A percentile compares a stretch with the other conserved stretches of the same genome.
Conservation (phyloP, 2,329 filamentous ascomycete species). For the Fusarium robinianum region DNA sequence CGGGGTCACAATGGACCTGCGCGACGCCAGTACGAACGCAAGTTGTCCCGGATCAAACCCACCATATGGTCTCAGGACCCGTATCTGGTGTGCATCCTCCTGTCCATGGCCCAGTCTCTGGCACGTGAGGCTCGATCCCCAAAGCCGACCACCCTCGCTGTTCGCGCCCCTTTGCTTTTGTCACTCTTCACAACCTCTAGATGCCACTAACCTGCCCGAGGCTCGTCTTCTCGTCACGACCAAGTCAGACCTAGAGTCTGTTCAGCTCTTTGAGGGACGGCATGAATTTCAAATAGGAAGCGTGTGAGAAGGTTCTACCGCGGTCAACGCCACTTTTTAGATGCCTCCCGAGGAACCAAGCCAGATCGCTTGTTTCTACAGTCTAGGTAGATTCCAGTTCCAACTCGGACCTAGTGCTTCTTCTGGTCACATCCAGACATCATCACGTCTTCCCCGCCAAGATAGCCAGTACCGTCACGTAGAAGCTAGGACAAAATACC, state of each 20-base stretch:
- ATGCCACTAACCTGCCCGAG: constrained; percentile 3
- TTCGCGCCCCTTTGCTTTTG: background rate
- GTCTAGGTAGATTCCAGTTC: too few relatives aligned
- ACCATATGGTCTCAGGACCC: constrained; percentile 7
- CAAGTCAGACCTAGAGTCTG: background rate
- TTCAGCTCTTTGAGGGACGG: constrained; percentile 9
- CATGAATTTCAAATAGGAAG: too few relatives aligned
- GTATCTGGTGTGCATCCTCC: constrained; percentile 7
- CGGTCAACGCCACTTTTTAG: too few relatives aligned
- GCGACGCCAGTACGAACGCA: background rate
- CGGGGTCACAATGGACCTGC: constrained; percentile 2
- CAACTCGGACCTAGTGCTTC: too few relatives aligned
- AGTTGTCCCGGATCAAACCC: constrained; percentile 1
- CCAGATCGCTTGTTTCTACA: too few relatives aligned
- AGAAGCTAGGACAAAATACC: too few relatives aligned
- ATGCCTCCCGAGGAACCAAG: too few relatives aligned
- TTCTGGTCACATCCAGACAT: too few relatives aligned
- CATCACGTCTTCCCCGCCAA: too few relatives aligned
- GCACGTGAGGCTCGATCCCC: background rate
- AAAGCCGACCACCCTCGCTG: background rate
- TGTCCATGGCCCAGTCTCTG: constrained; percentile 8
- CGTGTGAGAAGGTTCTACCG: too few relatives aligned
- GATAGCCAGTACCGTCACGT: too few relatives aligned
- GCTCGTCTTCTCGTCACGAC: constrained; percentile 2
- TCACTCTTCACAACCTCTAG: background rate